Base-by-base conservation (phyloP, 257 asterid species). In the Gentiana dahurica region DNA sequence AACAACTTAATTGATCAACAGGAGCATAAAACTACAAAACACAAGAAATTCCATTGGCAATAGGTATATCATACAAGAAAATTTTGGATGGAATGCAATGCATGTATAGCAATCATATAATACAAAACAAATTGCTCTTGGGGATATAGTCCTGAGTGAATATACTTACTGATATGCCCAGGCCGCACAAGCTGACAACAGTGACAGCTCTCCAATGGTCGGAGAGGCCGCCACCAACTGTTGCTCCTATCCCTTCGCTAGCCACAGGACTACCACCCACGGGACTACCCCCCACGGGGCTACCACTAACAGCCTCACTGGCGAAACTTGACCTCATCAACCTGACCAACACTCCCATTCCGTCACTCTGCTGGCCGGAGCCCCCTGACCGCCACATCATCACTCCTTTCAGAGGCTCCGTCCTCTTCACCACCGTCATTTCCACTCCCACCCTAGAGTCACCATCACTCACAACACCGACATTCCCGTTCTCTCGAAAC, bases 341-440 rank as follows among this genome's bases (percentile, higher is more conserved):
- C 91, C 74, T 88, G 69, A 77, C 68, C 68, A 92, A 65, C 49
- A 92, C 97, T 61, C 95, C 95, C 79, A 86, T 74, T 36, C 95
- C 97, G 73, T 92, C 99, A 70, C 60, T 80, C 75, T 83, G 94
- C 65, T 86, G 99, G 47, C 95, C 93, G 8, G 99, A 88, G 54
- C 87, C 94, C 39, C 82, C 95, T 2, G 76, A 77, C 78, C 86
- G 75, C 83, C 84, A 77, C 90, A 92, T 72, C 41, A 80, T 38
- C 61, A 86, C 70, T 60, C 90, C 97, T 62, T 65, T 83, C 83
- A 92, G 67, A 32, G 95, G 84, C 64, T 88, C 95, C 67, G 84
- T 83, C 81, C 75, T 81, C 73, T 72, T 86, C 75, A 88, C 94
- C 58, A 88, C 89, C 68, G 76, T 80, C 97, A 86, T 81, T 51